Evolutionary conservation across 352 stramenopile species (phyloP), one percentile per base, ranked within the genome.

Genomic region (Phytophthora constricta): DNA sequence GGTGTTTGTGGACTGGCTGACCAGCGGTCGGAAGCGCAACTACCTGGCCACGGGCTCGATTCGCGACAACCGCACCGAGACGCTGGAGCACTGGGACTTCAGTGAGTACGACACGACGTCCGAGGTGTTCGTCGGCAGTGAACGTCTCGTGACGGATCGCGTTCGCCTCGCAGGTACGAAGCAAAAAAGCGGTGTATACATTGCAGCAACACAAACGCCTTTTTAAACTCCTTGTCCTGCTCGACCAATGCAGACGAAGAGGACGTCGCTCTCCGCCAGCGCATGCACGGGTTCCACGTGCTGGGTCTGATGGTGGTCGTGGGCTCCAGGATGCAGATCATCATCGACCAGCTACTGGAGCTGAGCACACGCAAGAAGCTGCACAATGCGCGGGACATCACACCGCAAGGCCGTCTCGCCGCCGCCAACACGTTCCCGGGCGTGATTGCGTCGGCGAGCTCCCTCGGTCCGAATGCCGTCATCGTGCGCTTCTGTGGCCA

Each of bases 1-100:
- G 16, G 85, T 96, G 57, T 86, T 94, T 25, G 77, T 94, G 41
- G 87, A 96, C 70, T 96, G 87, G 87, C 63, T 96, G 33, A 96
- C 86, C 19, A 94, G 87, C 28, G 87, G 87, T n/a, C 77, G 87
- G 16, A 92, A 92, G 69, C 86, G 86, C 62, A 94, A 88, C 56
- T 94, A 88, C 43, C 63, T 90, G 59, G 71, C 86, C 26, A 87
- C 81, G 2, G 79, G 78, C 27, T 84, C 79, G 5, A 70, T 89
- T 39, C 74, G 75, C 33, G 74, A 88, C 54, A 82, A 85, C 20
- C 84, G 86, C 48, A 82, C 57, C 3, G 86, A 94, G 65, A 87
- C 74, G 14, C 66, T 90, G 20, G 86, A 94, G 62, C 80, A 94
- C 55, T 94, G 86, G 86, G 81, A 91, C 31, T 92, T 94, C 60